Percentiles rank a stretch among this genome's conserved stretches.
These are phyloP conservation scores for Deinandra increscens DNA, from an alignment of 129 eudicot genomes.

Conservation along the genomic window DNA sequence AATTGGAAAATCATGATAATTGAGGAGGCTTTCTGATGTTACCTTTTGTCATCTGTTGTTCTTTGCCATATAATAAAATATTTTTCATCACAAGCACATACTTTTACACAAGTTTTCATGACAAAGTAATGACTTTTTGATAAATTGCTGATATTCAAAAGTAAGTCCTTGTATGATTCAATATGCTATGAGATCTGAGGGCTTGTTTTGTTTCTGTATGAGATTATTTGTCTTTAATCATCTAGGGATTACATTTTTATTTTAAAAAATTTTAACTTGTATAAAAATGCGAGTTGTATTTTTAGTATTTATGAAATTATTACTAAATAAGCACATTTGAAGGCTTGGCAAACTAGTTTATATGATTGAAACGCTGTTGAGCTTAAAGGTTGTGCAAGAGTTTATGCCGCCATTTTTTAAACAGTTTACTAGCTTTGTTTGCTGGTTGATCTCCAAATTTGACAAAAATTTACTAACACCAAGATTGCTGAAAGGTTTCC, in stretches of 20 bases:
- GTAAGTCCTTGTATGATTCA: conserved; percentile 22
- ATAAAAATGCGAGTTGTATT: background rate
- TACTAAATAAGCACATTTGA: conserved; percentile 33
- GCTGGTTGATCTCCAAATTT: conserved; percentile 20
- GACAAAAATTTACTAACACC: conserved; percentile 8
- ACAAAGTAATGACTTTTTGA: background rate
- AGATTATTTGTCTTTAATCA: background rate
- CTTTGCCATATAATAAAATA: conserved; percentile 5
- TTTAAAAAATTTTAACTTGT: background rate
- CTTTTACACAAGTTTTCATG: conserved; percentile 9
- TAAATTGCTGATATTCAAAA: background rate
- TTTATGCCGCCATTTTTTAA: conserved; percentile 25
- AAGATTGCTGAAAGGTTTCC: background rate
- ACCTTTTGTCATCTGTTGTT: background rate
- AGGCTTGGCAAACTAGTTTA: conserved; percentile 30
- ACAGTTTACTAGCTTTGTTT: conserved; percentile 11
- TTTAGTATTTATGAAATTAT: background rate
- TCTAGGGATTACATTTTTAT: no score
- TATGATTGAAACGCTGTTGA: conserved; percentile 16
- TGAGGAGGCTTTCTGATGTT: conserved; percentile 21
- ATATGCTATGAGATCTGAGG: conserved; percentile 30
- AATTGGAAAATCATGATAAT: conserved; percentile 17
- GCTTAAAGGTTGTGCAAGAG: conserved; percentile 34
- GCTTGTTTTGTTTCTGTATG: background rate
- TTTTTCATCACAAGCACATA: conserved; percentile 24